Base-by-base conservation (phyloP, 495 filamentous ascomycete species). In the Rusavskia elegans region DNA sequence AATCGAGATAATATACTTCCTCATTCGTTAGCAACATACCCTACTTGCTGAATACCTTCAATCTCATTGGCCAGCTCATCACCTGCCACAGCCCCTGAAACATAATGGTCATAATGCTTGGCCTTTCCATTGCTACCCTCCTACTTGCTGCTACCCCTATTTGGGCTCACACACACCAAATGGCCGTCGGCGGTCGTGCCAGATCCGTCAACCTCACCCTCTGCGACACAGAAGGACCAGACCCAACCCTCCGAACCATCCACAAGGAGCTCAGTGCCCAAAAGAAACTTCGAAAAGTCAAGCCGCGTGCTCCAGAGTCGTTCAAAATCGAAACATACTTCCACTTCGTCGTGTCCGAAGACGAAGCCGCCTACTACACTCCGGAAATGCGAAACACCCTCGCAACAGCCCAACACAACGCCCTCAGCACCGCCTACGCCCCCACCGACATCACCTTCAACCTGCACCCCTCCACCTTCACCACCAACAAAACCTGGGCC, bases 401-500 rank as follows among this genome's bases (percentile, higher is more conserved):
- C 65, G 61, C 73, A 38, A 55, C 55, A 52, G 58, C 57, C 6
- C 73, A 76, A 70, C 27, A 71, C 45, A 61, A 64, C 5, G 66
- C 67, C 27, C 62, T 77, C 5, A 68, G 70, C 61, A 45, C 62
- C 14, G 66, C 71, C 23, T 77, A 75, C 51, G 49, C 53, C 32
- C 64, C 68, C 50, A 61, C 68, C 1, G 56, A 59, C 20, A 75
- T 77, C 37, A 57, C 73, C 6, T 80, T 85, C 41, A 71, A 70
- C 14, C 59, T 89, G n/a, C 69, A 79, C 59, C 78, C 81, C 42
- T 66, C 87, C 23, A 81, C 84, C 20, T 84, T 83, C 53, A 83
- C 81, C 13, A 71, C 86, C 57, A 87, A 84, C 59, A 81, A 84
- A 52, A 71, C 74, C 16, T 83, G 84, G 59, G 72, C 87, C 27